Evolutionary conservation across 2,329 filamentous ascomycete genomes (phyloP).

Genomic region (Fulvia fulva): DNA sequence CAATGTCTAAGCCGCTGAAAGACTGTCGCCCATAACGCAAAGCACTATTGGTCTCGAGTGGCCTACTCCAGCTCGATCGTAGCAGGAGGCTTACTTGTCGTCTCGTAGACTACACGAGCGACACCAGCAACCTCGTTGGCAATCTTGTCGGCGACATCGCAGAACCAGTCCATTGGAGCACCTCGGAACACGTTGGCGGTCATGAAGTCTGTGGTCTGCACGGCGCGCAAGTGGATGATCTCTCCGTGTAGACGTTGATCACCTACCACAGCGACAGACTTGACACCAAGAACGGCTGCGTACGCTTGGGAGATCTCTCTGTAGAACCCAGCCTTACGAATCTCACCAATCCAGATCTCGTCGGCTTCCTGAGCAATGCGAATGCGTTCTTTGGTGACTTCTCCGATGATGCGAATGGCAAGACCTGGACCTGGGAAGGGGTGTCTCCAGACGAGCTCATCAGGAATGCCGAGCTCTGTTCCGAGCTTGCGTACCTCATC

Average conservation of each 20-base stretch:
- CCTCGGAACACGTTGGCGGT: constrained; percentile 68
- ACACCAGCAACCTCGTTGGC: constrained; percentile 73
- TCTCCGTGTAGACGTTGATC: constrained; percentile 66
- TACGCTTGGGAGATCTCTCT: constrained; percentile 67
- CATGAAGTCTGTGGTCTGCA: constrained; percentile 68
- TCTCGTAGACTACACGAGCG: constrained; percentile 66
- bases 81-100: constrained; percentile 64
- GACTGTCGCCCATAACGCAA: background rate
- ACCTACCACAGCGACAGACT: constrained; percentile 65
- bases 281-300: constrained; percentile 62
- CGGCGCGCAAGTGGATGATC: constrained; percentile 59
- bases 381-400: constrained; percentile 75
- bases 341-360: constrained; percentile 73
- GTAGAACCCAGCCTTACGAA: constrained; percentile 68
- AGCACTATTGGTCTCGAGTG: background rate
- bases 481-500: constrained; percentile 73
- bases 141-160: constrained; percentile 62
- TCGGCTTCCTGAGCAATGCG: constrained; percentile 75
- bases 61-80: constrained; percentile 71
- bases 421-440: constrained; percentile 74
- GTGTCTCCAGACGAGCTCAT: constrained; percentile 74
- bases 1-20: background rate
- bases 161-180: constrained; percentile 57
- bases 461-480: constrained; percentile 64
- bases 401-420: constrained; percentile 76